phyloP scores from a whole-genome alignment of 805 yeast species.

The Lipomyces sp. region DNA sequence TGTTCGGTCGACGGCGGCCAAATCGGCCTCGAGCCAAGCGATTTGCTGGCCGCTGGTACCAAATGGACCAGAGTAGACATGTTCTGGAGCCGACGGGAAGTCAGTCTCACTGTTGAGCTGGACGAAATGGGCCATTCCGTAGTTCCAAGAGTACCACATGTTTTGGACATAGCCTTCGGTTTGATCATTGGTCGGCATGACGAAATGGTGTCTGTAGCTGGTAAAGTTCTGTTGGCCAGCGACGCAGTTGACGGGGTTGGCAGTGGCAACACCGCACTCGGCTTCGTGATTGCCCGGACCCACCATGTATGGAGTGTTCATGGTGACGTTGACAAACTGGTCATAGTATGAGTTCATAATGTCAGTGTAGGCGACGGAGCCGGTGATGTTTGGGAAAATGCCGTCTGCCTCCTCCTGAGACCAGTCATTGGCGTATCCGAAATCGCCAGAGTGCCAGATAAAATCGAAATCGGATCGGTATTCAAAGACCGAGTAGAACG shows the following conservation, averaged over 20 bases:
- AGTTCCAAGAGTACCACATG: slow-evolving; percentile 44
- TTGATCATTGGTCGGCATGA: slow-evolving; percentile 40
- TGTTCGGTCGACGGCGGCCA: slow-evolving; percentile 39
- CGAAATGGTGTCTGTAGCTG: slow-evolving; percentile 39
- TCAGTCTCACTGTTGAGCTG: slow-evolving; percentile 42
- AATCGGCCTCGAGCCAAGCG: slow-evolving; percentile 40
- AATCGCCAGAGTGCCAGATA: slow-evolving; percentile 8
- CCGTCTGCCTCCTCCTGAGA: slow-evolving; percentile 7
- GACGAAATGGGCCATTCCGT: slow-evolving; percentile 41
- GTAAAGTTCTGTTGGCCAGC: slow-evolving; percentile 39
- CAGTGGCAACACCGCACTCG: slow-evolving; percentile 12
- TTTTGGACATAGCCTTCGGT: slow-evolving; percentile 32
- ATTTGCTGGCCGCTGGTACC: slow-evolving; percentile 39
- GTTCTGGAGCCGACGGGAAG: slow-evolving; percentile 25
- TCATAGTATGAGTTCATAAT: slow-evolving; percentile 14
- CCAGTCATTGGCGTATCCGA: slow-evolving; percentile 15
- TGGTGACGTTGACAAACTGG: slow-evolving; percentile 8
- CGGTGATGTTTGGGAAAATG: slow-evolving; percentile 10
- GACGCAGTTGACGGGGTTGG: slow-evolving; percentile 3
- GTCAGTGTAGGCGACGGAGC: slow-evolving; percentile 11
- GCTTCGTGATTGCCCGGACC: slow-evolving; percentile 31
- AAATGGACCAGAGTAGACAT: slow-evolving; percentile 21
- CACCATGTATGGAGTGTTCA: slow-evolving; percentile 13
- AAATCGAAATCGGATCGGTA: slow-evolving; percentile 37
- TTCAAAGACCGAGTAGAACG: neutral